Evolutionary conservation across 495 filamentous ascomycete genomes (phyloP).

Genomic region (Delitschia confertaspora): DNA sequence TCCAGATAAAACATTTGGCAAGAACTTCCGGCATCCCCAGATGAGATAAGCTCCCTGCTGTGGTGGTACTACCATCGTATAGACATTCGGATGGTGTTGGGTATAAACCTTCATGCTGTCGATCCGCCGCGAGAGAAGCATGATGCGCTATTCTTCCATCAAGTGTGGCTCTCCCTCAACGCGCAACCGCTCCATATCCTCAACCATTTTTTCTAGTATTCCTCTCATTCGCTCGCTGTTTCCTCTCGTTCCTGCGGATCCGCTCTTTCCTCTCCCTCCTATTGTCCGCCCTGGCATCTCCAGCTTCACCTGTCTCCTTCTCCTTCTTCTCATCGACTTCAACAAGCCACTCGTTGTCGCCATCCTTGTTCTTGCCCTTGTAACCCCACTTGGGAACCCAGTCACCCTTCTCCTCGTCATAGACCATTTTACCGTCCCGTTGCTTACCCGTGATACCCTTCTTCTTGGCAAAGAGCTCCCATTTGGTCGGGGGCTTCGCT

Average conservation of each 20-base stretch:
- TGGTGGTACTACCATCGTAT: too few relatives aligned
- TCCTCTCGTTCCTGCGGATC: conserved; percentile 29
- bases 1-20: too few relatives aligned
- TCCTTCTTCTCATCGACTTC: conserved; percentile 74
- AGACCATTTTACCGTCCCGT: conserved; percentile 60
- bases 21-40: too few relatives aligned
- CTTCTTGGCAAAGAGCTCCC: conserved; percentile 90
- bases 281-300: conserved; percentile 49
- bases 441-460: conserved; percentile 85
- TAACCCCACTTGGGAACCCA: conserved; percentile 94
- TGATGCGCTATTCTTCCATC: too few relatives aligned
- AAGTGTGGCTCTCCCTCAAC: too few relatives aligned
- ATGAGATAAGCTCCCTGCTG: too few relatives aligned
- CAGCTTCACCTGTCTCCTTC: conserved; percentile 45
- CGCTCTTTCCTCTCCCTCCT: conserved; percentile 41
- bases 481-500: conserved; percentile 75
- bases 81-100: too few relatives aligned
- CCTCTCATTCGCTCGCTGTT: conserved; percentile 29
- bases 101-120: too few relatives aligned
- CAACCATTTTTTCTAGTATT: conserved; percentile 24
- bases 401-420: conserved; percentile 74
- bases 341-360: conserved; percentile 72
- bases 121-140: too few relatives aligned
- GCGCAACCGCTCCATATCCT: conserved; percentile 4
- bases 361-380: conserved; percentile 80